Conservation (phyloP, 2,329 filamentous ascomycete genomes). For the Shiraia sp. region DNA sequence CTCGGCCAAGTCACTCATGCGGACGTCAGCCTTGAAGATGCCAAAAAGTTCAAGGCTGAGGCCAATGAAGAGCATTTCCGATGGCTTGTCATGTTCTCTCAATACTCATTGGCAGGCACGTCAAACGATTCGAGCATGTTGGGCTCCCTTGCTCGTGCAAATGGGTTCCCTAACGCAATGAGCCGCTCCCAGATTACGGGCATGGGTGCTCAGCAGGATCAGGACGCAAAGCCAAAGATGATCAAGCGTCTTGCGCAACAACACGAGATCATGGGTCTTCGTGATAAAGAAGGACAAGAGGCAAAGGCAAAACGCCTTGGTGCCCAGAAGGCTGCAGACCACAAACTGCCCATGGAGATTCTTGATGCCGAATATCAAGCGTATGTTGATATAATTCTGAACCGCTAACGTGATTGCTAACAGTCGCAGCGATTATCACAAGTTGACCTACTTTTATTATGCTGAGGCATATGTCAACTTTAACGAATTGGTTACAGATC, state of each 20-base stretch:
- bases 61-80: conserved; percentile 96
- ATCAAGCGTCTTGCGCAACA: conserved; percentile 93
- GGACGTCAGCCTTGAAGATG: conserved; percentile 84
- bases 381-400: conserved; percentile 60
- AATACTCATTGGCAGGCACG: conserved; percentile 48
- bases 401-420: conserved; percentile 27
- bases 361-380: conserved; percentile 98
- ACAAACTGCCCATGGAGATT: conserved; percentile 96
- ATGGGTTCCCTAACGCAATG: conserved; percentile 33
- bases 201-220: conserved; percentile 40
- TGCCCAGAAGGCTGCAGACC: conserved; percentile 94
- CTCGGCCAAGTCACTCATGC: conserved; percentile 89
- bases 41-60: conserved; percentile 86
- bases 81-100: conserved; percentile 98
- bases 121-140: conserved; percentile 56
- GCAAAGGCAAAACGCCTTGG: conserved; percentile 96
- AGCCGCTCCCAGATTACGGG: conserved; percentile 60
- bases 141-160: conserved; percentile 41
- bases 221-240: conserved; percentile 88
- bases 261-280: conserved; percentile 85
- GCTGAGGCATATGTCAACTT: conserved; percentile 99
- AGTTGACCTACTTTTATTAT: conserved; percentile 98
- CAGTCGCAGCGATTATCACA: conserved; percentile 86
- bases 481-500: conserved; percentile 92
- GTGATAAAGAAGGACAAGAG: conserved; percentile 96